phyloP scores from a whole-genome alignment of 1,284 basidiomycete genomes.

The Fomitiporia mediterranea region DNA sequence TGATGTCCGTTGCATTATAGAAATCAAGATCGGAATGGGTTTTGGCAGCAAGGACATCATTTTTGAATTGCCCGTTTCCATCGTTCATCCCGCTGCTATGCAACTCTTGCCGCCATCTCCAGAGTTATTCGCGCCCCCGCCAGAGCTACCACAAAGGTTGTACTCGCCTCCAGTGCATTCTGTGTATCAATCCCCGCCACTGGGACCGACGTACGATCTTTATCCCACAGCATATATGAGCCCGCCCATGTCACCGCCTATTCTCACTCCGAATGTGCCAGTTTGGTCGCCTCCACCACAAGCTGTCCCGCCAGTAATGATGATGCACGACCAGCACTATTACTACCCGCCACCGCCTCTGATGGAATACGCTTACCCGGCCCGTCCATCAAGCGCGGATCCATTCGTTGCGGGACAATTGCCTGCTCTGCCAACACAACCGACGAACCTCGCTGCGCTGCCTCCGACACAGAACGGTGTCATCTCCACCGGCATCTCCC shows the following conservation, averaged over 20 bases:
- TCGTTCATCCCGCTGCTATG: conserved; percentile 53
- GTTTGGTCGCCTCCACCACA: conserved; percentile 26
- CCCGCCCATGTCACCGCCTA: conserved; percentile 25
- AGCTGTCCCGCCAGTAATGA: conserved; percentile 22
- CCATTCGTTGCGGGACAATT: conserved; percentile 29
- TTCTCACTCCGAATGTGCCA: conserved; percentile 24
- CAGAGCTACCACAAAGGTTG: conserved; percentile 23
- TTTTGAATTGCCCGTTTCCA: conserved; percentile 56
- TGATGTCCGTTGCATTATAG: conserved; percentile 53
- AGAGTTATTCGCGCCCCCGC: conserved; percentile 20
- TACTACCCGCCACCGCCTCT: conserved; percentile 31
- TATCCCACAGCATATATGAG: conserved; percentile 17
- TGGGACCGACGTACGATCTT: background rate
- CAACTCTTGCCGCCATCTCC: conserved; percentile 37
- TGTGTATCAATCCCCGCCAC: conserved; percentile 9
- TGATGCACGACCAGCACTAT: conserved; percentile 27
- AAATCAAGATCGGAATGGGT: conserved; percentile 56
- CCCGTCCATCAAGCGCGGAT: conserved; percentile 37
- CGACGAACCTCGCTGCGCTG: background rate
- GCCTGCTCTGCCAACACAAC: conserved; percentile 21
- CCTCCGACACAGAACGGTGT: conserved; percentile 6
- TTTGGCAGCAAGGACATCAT: conserved; percentile 66
- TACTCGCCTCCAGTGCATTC: conserved; percentile 22
- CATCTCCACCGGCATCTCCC: conserved; percentile 8
- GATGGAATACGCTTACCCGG: conserved; percentile 25